A percentile compares a stretch with the other conserved stretches of the same genome.
Conservation (phyloP, 768 basidiomycete species). For the Asterophora parasitica region DNA sequence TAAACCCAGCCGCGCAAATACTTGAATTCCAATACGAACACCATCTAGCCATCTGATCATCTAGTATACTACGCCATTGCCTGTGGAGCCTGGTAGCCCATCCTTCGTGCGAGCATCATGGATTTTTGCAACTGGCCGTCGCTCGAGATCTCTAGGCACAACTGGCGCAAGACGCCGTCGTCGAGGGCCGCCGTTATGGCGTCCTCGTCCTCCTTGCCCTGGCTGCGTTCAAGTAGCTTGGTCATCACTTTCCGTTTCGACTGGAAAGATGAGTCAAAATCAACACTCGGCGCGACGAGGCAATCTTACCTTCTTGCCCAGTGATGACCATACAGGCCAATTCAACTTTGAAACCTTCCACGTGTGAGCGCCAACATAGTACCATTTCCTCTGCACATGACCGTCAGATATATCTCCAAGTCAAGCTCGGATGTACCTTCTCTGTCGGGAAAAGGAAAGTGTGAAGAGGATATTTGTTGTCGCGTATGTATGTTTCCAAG, state of each 20-base stretch:
- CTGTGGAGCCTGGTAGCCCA: constrained; percentile 12
- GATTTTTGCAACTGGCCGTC: constrained; percentile 11
- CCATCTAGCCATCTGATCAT: not conserved
- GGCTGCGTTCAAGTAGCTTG: constrained; percentile 32
- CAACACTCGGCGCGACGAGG: not conserved
- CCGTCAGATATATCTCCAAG: not conserved
- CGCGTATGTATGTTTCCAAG: constrained; percentile 26
- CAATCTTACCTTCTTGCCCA: constrained; percentile 29
- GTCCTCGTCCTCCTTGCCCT: constrained; percentile 23
- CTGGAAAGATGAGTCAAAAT: constrained; percentile 14
- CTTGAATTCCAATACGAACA: too few relatives aligned
- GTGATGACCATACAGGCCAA: constrained; percentile 35
- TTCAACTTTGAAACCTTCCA: constrained; percentile 31
- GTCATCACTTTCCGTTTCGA: constrained; percentile 28
- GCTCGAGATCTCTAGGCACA: constrained; percentile 23
- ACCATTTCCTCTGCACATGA: constrained; percentile 40
- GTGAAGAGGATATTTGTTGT: constrained; percentile 32
- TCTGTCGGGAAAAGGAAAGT: constrained; percentile 46
- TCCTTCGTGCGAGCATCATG: constrained; percentile 8
- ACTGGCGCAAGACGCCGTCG: constrained; percentile 37
- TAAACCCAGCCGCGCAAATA: too few relatives aligned
- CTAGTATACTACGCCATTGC: not conserved
- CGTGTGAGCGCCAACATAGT: constrained; percentile 45
- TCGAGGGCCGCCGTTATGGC: constrained; percentile 36
- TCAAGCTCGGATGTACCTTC: constrained; percentile 29